phyloP scores from a whole-genome alignment of 768 basidiomycete species.

The Lactarius hengduanensis region DNA sequence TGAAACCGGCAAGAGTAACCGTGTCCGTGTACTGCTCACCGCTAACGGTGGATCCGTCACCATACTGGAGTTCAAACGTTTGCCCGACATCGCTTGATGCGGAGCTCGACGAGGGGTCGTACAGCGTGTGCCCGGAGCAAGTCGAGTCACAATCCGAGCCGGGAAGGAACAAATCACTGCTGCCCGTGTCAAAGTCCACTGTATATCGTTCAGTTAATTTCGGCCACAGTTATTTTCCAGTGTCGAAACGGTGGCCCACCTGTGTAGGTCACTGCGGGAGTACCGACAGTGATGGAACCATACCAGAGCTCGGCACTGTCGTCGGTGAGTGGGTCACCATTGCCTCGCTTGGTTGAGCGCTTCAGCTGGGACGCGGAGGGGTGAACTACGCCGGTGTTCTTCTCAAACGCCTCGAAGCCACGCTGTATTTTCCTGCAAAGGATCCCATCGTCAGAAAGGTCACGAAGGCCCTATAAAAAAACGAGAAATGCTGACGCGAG shows the following conservation, averaged over 20 bases:
- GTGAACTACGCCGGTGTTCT: conserved; percentile 25
- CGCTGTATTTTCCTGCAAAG: conserved; percentile 22
- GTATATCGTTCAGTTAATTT: neutral
- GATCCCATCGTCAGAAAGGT: neutral
- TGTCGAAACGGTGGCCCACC: neutral
- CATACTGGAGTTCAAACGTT: conserved; percentile 38
- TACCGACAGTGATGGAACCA: conserved; percentile 27
- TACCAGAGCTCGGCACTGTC: conserved; percentile 20
- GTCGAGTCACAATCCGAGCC: conserved; percentile 31
- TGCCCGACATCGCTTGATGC: conserved; percentile 31
- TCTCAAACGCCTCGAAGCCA: conserved; percentile 19
- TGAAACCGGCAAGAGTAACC: conserved; percentile 41
- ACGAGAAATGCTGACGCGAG: conserved; percentile 1
- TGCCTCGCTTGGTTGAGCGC: conserved; percentile 7
- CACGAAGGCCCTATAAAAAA: neutral
- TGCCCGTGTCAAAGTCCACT: conserved; percentile 43
- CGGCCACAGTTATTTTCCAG: neutral
- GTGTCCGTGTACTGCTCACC: conserved; percentile 46
- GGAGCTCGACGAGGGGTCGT: conserved; percentile 8
- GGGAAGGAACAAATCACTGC: conserved; percentile 39
- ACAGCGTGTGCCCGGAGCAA: conserved; percentile 31
- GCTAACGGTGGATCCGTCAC: conserved; percentile 39
- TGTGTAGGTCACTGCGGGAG: conserved; percentile 23
- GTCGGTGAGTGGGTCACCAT: conserved; percentile 15
- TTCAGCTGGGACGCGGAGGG: conserved; percentile 3